Conservation (phyloP, 176 grass and related monocot species). For the Oryza officinalis region DNA sequence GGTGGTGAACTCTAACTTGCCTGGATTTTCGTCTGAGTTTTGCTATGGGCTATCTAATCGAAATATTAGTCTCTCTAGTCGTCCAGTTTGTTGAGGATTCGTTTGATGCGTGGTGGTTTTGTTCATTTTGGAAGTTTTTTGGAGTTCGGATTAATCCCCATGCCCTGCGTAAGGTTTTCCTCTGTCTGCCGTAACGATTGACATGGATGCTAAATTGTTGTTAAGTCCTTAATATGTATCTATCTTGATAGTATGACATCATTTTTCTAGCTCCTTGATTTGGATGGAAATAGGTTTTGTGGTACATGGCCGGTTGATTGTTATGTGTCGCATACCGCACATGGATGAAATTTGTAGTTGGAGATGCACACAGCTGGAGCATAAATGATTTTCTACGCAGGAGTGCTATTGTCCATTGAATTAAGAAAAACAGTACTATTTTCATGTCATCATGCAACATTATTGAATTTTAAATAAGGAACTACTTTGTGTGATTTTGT, state of each 20-base stretch:
- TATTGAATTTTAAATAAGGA: neutral
- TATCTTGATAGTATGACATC: neutral
- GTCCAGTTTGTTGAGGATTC: neutral
- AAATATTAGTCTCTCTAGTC: neutral
- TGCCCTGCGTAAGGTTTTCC: neutral
- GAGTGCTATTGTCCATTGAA: neutral
- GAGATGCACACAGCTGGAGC: slow-evolving; percentile 4
- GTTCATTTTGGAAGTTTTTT: neutral
- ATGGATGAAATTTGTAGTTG: neutral
- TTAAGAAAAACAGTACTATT: slow-evolving; percentile 4
- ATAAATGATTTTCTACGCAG: neutral
- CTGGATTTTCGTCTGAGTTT: neutral
- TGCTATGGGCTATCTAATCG: neutral
- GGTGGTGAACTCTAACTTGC: neutral
- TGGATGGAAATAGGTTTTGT: neutral
- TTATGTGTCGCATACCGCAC: neutral
- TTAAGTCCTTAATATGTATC: neutral
- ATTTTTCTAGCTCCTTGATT: slow-evolving; percentile 5
- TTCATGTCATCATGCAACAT: neutral
- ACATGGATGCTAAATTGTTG: neutral
- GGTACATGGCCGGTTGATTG: neutral
- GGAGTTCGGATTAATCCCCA: neutral
- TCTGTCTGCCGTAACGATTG: neutral
- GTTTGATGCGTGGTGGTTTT: neutral
- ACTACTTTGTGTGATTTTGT: neutral